Evolutionary conservation across 495 filamentous ascomycete species (phyloP).

Genomic region (Aspergillus sparsus): DNA sequence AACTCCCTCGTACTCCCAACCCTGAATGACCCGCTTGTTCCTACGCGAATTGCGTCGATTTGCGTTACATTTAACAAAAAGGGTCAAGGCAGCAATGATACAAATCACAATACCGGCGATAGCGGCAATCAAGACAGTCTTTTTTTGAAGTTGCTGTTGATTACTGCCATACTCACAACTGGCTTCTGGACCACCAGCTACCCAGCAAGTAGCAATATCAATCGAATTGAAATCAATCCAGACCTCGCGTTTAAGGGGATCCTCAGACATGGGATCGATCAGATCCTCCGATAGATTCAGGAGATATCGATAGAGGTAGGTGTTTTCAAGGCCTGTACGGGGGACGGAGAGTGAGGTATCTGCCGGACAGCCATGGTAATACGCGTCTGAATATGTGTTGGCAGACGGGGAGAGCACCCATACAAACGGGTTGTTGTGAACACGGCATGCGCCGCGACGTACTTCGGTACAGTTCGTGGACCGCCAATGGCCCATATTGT

Average conservation of each 20-base stretch:
- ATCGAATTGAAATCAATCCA: slow-evolving; percentile 63
- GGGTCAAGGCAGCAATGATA: slow-evolving; percentile 57
- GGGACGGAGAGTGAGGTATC: slow-evolving; percentile 52
- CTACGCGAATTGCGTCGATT: slow-evolving; percentile 55
- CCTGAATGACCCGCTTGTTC: slow-evolving; percentile 52
- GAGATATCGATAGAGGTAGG: slow-evolving; percentile 48
- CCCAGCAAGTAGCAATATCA: slow-evolving; percentile 59
- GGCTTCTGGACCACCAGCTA: slow-evolving; percentile 48
- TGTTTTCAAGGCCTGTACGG: slow-evolving; percentile 63
- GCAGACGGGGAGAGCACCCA: slow-evolving; percentile 52
- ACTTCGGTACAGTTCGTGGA: slow-evolving; percentile 53
- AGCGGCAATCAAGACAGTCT: slow-evolving; percentile 58
- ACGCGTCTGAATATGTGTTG: slow-evolving; percentile 38
- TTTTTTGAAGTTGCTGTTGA: slow-evolving; percentile 38
- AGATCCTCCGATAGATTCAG: slow-evolving; percentile 27
- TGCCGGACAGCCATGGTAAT: slow-evolving; percentile 39
- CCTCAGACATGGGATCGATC: slow-evolving; percentile 29
- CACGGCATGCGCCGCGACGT: slow-evolving; percentile 57
- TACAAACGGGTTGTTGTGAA: slow-evolving; percentile 48
- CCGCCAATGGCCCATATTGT: slow-evolving; percentile 53
- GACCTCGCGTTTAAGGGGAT: slow-evolving; percentile 35
- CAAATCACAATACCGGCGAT: slow-evolving; percentile 61
- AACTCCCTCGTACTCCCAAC: slow-evolving; percentile 69
- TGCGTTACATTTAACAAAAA: slow-evolving; percentile 65
- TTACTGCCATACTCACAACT: slow-evolving; percentile 55